Evolutionary conservation across 352 stramenopile genomes (phyloP).

Genomic region (Elongisporangium undulatum): DNA sequence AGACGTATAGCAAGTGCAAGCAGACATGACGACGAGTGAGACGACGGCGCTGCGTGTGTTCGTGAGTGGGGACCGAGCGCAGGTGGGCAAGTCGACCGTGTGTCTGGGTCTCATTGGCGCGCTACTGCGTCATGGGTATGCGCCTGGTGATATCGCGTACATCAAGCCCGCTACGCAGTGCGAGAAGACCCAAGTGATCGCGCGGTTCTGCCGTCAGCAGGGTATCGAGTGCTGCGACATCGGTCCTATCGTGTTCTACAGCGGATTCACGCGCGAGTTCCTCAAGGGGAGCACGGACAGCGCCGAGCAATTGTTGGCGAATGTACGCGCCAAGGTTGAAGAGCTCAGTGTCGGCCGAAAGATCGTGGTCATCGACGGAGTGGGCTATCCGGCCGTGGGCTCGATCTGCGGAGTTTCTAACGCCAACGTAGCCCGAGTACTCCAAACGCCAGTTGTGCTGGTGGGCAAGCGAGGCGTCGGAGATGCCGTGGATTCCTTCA

Average conservation of each 20-base stretch:
- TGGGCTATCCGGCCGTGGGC: slow-evolving; percentile 93
- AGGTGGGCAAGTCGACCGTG: slow-evolving; percentile 96
- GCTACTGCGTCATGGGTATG: slow-evolving; percentile 72
- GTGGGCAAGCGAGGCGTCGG: slow-evolving; percentile 96
- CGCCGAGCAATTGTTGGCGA: slow-evolving; percentile 76
- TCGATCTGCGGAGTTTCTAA: slow-evolving; percentile 83
- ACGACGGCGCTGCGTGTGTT: slow-evolving; percentile 48
- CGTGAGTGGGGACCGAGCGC: slow-evolving; percentile 72
- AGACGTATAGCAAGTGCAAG: not conserved
- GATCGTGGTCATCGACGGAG: slow-evolving; percentile 95
- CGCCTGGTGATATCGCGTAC: slow-evolving; percentile 89
- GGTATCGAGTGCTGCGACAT: slow-evolving; percentile 88
- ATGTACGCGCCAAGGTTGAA: slow-evolving; percentile 84
- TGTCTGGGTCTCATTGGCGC: slow-evolving; percentile 93
- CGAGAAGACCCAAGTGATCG: slow-evolving; percentile 93
- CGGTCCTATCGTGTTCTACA: slow-evolving; percentile 96
- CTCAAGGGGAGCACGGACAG: slow-evolving; percentile 89
- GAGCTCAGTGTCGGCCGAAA: slow-evolving; percentile 85
- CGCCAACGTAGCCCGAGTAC: slow-evolving; percentile 50
- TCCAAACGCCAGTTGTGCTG: slow-evolving; percentile 88
- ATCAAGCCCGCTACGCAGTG: slow-evolving; percentile 99
- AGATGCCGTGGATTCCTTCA: slow-evolving; percentile 97
- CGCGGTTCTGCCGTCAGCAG: slow-evolving; percentile 89
- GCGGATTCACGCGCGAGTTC: slow-evolving; percentile 96
- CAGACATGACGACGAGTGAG: not conserved